phyloP scores from a whole-genome alignment of 2,329 filamentous ascomycete genomes.

The Fusarium liriodendri region DNA sequence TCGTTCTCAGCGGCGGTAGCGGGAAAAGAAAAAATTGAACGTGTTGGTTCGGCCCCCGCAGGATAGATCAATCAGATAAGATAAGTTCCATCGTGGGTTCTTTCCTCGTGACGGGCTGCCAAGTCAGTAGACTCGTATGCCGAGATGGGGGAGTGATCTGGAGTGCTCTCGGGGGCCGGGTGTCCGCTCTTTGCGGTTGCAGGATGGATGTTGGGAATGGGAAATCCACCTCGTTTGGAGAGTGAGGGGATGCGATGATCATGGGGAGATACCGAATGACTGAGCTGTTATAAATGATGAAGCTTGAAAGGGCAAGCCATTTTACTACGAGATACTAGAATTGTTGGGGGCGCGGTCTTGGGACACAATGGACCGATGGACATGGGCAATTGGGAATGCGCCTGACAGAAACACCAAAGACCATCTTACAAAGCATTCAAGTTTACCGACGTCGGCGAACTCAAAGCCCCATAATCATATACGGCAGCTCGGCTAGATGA shows the following conservation, averaged over 20 bases:
- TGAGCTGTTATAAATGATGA: background rate
- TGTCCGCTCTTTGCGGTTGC: background rate
- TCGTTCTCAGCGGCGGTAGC: background rate
- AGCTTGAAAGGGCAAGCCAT: background rate
- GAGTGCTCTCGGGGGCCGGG: background rate
- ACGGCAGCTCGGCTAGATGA: background rate
- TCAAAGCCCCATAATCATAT: background rate
- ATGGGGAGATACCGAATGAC: background rate
- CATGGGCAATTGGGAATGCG: background rate
- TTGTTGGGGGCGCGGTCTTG: background rate
- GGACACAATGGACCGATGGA: background rate
- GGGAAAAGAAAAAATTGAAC: background rate
- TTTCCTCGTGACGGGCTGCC: background rate
- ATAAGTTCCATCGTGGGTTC: background rate
- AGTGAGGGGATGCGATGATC: background rate
- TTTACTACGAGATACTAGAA: background rate
- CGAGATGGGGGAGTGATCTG: background rate
- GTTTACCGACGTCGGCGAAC: background rate
- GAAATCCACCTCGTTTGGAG: background rate
- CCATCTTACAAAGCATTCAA: background rate
- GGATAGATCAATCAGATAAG: slow-evolving; percentile 14
- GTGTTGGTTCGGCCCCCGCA: background rate
- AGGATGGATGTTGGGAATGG: background rate
- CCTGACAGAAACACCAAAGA: background rate
- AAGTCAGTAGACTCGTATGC: background rate